Conservation (phyloP, 192 early-diverging fungal genomes). For the Backusella macrospora region DNA sequence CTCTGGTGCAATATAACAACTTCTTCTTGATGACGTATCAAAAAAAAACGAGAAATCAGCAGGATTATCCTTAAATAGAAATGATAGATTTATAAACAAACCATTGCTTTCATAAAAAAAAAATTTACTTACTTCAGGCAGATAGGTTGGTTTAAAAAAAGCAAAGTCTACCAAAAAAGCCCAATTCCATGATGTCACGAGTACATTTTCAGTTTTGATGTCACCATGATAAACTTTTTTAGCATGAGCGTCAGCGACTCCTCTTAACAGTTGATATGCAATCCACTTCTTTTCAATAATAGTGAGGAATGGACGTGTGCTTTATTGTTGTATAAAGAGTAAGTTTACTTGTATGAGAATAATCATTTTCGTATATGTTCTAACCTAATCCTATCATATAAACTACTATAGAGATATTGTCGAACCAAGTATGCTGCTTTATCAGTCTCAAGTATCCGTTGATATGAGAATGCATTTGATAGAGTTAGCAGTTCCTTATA, state of each 20-base stretch:
- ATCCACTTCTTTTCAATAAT: slow-evolving; percentile 94
- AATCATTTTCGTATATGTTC: background rate
- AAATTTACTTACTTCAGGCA: slow-evolving; percentile 73
- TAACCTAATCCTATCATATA: slow-evolving; percentile 95
- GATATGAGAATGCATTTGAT: slow-evolving; percentile 80
- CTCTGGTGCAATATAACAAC: slow-evolving; percentile 96
- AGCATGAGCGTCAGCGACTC: slow-evolving; percentile 78
- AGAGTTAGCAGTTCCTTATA: slow-evolving; percentile 63
- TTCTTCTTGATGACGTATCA: slow-evolving; percentile 85
- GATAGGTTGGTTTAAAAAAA: slow-evolving; percentile 86
- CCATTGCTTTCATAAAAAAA: background rate
- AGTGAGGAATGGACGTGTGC: slow-evolving; percentile 91
- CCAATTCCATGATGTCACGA: slow-evolving; percentile 97
- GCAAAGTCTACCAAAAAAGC: slow-evolving; percentile 89
- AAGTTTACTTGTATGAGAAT: background rate
- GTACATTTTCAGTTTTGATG: slow-evolving; percentile 94
- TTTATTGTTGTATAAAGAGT: slow-evolving; percentile 30
- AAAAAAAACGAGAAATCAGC: slow-evolving; percentile 97
- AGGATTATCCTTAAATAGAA: slow-evolving; percentile 78
- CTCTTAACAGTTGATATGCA: slow-evolving; percentile 83
- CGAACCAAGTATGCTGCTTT: slow-evolving; percentile 87
- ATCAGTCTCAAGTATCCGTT: slow-evolving; percentile 85
- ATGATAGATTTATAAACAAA: background rate
- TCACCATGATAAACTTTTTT: slow-evolving; percentile 87
- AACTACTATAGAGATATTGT: slow-evolving; percentile 86